Conservation (phyloP, 768 basidiomycete genomes). For the Lactarius sanguifluus region DNA sequence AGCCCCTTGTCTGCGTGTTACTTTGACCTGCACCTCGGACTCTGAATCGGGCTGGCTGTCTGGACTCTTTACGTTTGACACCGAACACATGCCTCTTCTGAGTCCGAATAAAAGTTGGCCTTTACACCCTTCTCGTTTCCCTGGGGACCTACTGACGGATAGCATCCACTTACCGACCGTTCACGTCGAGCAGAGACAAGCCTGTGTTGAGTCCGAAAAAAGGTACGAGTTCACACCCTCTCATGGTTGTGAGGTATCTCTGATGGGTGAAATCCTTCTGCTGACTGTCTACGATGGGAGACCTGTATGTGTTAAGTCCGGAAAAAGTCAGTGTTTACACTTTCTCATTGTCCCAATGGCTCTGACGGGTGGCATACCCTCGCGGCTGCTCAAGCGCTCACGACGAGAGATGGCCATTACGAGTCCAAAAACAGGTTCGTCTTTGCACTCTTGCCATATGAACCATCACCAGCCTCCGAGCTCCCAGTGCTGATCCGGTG, state of each 20-base stretch:
- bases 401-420: background rate
- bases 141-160: background rate
- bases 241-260: background rate
- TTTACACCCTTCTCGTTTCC: too few species aligned
- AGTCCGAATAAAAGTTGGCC: background rate
- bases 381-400: background rate
- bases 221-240: background rate
- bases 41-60: background rate
- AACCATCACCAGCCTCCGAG: too few species aligned
- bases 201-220: conserved; percentile 4
- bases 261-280: background rate
- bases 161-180: background rate
- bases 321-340: background rate
- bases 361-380: background rate
- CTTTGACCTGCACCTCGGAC: background rate
- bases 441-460: too few species aligned
- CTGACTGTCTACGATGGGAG: background rate
- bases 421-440: conserved; percentile 2
- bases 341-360: background rate
- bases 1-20: background rate
- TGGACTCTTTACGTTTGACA: background rate
- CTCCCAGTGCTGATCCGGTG: too few species aligned
- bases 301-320: background rate
- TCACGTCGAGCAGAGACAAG: background rate
- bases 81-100: background rate